Evolutionary conservation across 352 stramenopile species (phyloP).

Genomic region (Pythium dissotocum): DNA sequence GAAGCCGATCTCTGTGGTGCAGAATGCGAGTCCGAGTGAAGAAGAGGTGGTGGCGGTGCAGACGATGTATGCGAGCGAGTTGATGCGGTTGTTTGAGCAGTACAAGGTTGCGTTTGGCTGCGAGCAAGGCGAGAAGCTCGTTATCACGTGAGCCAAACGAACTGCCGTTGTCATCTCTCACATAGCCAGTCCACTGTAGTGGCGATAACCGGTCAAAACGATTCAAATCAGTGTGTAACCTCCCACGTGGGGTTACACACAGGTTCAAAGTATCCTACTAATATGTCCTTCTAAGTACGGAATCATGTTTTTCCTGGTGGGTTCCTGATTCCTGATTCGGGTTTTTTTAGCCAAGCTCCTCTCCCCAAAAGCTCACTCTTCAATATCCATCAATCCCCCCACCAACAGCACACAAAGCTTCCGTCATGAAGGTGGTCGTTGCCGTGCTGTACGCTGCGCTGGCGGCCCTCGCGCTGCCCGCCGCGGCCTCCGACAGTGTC

Average conservation of each 20-base stretch:
- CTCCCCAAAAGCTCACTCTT: neutral
- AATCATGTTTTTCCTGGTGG: neutral
- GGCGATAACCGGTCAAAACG: neutral
- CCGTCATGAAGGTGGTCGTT: slow-evolving; percentile 10
- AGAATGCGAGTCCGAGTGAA: slow-evolving; percentile 55
- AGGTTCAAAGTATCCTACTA: neutral
- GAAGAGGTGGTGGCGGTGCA: slow-evolving; percentile 52
- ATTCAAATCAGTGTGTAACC: neutral
- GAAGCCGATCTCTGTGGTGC: slow-evolving; percentile 51
- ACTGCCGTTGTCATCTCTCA: neutral
- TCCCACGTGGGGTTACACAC: neutral
- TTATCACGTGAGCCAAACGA: slow-evolving; percentile 18
- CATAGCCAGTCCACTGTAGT: neutral
- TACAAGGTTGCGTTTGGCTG: slow-evolving; percentile 73
- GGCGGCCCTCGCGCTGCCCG: neutral
- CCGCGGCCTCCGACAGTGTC: neutral
- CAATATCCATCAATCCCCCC: neutral
- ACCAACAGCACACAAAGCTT: neutral
- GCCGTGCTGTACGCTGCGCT: slow-evolving; percentile 6
- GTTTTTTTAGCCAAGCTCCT: neutral
- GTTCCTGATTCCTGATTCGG: slow-evolving; percentile 8
- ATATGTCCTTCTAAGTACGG: neutral
- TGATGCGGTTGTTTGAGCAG: slow-evolving; percentile 58
- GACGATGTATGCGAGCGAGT: slow-evolving; percentile 47
- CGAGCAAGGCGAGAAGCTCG: slow-evolving; percentile 63